Conservation (phyloP, 129 eudicot species). For the Flaveria brownii region DNA sequence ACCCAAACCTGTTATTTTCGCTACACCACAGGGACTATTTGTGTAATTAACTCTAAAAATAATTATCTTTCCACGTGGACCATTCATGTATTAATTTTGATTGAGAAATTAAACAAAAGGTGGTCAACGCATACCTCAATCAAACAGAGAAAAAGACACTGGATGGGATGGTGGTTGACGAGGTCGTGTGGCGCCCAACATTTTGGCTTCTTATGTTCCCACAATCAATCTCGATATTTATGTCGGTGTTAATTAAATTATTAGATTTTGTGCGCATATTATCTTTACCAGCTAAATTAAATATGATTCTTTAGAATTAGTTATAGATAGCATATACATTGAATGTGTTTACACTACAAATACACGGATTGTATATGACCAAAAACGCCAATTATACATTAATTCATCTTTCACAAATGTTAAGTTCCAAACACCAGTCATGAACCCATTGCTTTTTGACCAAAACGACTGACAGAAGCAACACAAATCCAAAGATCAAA, state of each 20-base stretch:
- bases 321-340: background rate
- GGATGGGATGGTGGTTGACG: constrained; percentile 26
- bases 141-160: constrained; percentile 4
- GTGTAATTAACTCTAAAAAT: too few relatives aligned
- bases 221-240: background rate
- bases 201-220: constrained; percentile 34
- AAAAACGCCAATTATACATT: too few relatives aligned
- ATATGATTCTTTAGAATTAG: background rate
- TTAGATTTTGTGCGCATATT: constrained; percentile 28
- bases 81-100: background rate
- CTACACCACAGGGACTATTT: too few relatives aligned
- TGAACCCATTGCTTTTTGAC: too few relatives aligned
- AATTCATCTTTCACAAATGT: too few relatives aligned
- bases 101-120: background rate
- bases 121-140: constrained; percentile 19
- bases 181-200: constrained; percentile 35
- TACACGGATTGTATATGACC: too few relatives aligned
- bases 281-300: constrained; percentile 10
- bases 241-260: constrained; percentile 6
- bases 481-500: background rate
- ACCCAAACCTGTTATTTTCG: too few relatives aligned
- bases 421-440: background rate
- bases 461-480: constrained; percentile 21
- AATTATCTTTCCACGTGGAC: too few relatives aligned
- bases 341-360: background rate